These are phyloP conservation scores for Blastobotrys robertii DNA, from an alignment of 805 yeast species.

Conservation along the genomic window DNA sequence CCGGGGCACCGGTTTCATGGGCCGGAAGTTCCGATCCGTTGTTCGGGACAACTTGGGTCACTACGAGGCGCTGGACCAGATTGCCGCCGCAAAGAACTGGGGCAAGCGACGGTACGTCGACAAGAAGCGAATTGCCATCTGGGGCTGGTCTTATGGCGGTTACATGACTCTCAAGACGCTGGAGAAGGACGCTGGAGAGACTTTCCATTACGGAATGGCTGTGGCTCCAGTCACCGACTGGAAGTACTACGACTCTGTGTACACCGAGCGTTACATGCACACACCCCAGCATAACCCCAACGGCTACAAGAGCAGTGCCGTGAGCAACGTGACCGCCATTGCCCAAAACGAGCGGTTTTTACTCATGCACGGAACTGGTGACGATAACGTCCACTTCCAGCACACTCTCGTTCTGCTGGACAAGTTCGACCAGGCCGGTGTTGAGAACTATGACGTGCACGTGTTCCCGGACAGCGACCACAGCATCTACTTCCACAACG, in stretches of 20 bases:
- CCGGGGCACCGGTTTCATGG: constrained; percentile 90
- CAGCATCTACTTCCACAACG: constrained; percentile 69
- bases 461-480: constrained; percentile 94
- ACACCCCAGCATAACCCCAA: constrained; percentile 54
- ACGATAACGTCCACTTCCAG: constrained; percentile 95
- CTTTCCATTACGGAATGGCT: constrained; percentile 82
- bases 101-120: constrained; percentile 55
- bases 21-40: constrained; percentile 61
- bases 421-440: constrained; percentile 52
- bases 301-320: constrained; percentile 53
- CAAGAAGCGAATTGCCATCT: constrained; percentile 59
- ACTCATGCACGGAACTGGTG: constrained; percentile 94
- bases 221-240: constrained; percentile 98
- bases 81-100: constrained; percentile 73
- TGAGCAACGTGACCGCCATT: constrained; percentile 48
- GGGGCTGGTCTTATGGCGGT: constrained; percentile 99
- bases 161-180: constrained; percentile 82
- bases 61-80: constrained; percentile 79
- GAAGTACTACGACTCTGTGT: constrained; percentile 83
- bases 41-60: constrained; percentile 79
- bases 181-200: constrained; percentile 66
- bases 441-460: constrained; percentile 86
- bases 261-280: constrained; percentile 93
- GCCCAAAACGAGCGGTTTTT: constrained; percentile 56
- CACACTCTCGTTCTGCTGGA: constrained; percentile 75